Conservation (phyloP, 2,329 filamentous ascomycete species). For the Berkeleyomyces basicola region DNA sequence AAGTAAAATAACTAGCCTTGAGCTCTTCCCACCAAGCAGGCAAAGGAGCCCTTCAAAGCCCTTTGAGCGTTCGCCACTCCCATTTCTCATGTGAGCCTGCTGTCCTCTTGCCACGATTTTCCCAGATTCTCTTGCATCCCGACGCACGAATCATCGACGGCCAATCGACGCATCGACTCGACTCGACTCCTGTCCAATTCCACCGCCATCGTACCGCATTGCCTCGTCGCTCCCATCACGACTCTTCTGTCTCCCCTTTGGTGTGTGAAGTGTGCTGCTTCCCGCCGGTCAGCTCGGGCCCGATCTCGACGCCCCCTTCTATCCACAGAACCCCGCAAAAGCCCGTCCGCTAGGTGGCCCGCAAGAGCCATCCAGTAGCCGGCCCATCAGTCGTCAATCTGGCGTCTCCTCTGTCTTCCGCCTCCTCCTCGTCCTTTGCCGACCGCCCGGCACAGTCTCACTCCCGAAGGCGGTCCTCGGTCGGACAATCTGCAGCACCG, state of each 20-base stretch:
- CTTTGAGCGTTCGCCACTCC: neutral
- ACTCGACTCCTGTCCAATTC: neutral
- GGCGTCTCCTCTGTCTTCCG: slow-evolving; percentile 17
- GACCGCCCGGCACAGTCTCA: slow-evolving; percentile 31
- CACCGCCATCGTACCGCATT: too few relatives aligned
- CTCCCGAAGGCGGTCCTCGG: slow-evolving; percentile 34
- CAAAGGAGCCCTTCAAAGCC: neutral
- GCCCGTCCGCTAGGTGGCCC: slow-evolving; percentile 13
- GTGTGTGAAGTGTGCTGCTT: neutral
- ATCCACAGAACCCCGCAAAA: slow-evolving; percentile 1
- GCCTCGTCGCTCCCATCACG: neutral
- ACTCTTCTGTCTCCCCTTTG: neutral
- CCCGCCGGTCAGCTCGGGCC: neutral
- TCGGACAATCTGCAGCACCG: slow-evolving; percentile 22
- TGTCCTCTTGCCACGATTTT: neutral
- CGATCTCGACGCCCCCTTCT: neutral
- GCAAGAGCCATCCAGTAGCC: slow-evolving; percentile 13
- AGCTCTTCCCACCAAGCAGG: neutral
- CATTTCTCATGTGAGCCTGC: neutral
- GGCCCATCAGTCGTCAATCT: slow-evolving; percentile 12
- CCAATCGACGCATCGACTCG: neutral
- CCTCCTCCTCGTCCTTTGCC: slow-evolving; percentile 39
- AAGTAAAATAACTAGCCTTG: slow-evolving; percentile 2
- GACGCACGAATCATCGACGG: neutral
- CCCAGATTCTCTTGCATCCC: neutral